phyloP scores from a whole-genome alignment of 352 stramenopile species.

The Pythium coloratum region DNA sequence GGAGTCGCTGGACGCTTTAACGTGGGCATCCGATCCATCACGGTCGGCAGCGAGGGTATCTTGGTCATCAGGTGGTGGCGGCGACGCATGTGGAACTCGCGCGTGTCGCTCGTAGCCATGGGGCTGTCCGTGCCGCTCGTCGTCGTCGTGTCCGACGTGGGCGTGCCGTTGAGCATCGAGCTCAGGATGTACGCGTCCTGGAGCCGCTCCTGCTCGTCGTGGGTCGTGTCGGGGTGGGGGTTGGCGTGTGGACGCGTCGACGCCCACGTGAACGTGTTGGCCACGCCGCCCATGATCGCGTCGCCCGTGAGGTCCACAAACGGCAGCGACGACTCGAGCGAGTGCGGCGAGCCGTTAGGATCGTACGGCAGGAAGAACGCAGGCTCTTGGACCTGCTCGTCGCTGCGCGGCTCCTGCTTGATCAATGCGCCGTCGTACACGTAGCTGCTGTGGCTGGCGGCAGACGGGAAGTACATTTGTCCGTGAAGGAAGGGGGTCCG shows the following conservation, averaged over 20 bases:
- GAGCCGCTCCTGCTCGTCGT: background rate
- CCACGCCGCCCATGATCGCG: background rate
- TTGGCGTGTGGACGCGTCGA: background rate
- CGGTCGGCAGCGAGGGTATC: background rate
- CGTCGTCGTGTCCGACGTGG: background rate
- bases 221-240: background rate
- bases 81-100: constrained; percentile 4
- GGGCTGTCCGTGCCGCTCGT: constrained; percentile 8
- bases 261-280: background rate
- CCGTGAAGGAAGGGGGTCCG: too few species aligned
- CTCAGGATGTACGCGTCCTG: constrained; percentile 2
- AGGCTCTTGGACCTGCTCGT: background rate
- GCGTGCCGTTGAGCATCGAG: constrained; percentile 8
- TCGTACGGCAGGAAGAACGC: constrained; percentile 2
- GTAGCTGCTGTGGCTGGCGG: background rate
- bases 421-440: background rate
- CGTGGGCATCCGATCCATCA: background rate
- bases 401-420: constrained; percentile 11
- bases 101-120: constrained; percentile 8
- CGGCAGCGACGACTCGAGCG: background rate
- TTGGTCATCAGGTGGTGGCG: background rate
- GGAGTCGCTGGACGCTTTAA: background rate
- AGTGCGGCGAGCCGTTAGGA: background rate
- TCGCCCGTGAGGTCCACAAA: constrained; percentile 15
- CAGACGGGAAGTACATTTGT: too few species aligned